Base-by-base conservation (phyloP, 768 basidiomycete genomes). In the Sutorius australiensis region DNA sequence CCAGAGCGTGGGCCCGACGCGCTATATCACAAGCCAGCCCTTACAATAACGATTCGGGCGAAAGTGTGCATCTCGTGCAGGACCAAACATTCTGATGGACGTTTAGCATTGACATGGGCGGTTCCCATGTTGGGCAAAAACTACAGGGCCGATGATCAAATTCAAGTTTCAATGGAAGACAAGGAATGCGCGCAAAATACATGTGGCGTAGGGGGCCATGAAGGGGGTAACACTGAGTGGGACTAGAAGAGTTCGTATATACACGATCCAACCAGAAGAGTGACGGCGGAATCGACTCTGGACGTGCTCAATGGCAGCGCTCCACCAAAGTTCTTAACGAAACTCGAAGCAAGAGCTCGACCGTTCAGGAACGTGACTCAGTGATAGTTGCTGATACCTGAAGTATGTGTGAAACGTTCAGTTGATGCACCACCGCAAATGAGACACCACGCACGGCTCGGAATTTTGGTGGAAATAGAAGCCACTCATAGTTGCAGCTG, bases 401-500 rank as follows among this genome's bases (percentile, higher is more conserved):
- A 48, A 39, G 50, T 53, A 55, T 30, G 46, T 21, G 46, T 31
- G 45, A 53, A 55, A 24, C 30, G 48, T 9, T 62, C 45, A 57
- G 48, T 19, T 27, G 46, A 57, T 46, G 37, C 21, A 44, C 28
- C 27, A 40, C 19, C 30, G 39, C 30, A 50, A 44, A n/a, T 43
- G 49, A 56, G 31, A 57, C 19, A 32, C 7, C n/a, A 82, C 89
- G 74, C 65, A 93, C 91, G 91, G 91, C 64, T 92, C 90, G 50
- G 90, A 93, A 67, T 92, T 89, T 77, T 87, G 86, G 70, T 94
- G 92, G 73, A 90, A 95, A 71, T 95, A 95, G 73, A 91, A 95
- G 34, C 93, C 90, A 58, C 81, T 87, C 88, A 92, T 91, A 27
- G 83, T 83, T 5, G 89, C 89, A 45, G 80, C 66, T 7, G 82